Percentiles rank a stretch among this genome's conserved stretches.
These are phyloP conservation scores for Acidiella bohemica DNA, from an alignment of 495 filamentous ascomycete genomes.

Conservation along the genomic window DNA sequence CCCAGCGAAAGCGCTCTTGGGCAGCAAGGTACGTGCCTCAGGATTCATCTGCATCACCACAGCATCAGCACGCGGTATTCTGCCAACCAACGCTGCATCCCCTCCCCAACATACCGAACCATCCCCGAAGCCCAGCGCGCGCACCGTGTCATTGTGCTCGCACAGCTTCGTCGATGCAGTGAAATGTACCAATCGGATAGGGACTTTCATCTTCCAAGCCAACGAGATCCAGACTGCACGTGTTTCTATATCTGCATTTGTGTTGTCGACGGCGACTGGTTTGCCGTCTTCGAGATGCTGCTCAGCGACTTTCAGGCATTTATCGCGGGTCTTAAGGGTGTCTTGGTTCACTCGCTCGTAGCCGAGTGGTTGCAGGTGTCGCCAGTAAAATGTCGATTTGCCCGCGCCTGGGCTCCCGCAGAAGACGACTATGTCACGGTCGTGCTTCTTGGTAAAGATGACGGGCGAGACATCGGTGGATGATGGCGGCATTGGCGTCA, in stretches of 20 bases:
- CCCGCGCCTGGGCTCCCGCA: slow-evolving; percentile 80
- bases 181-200: slow-evolving; percentile 79
- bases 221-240: slow-evolving; percentile 62
- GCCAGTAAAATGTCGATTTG: slow-evolving; percentile 84
- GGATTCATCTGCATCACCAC: slow-evolving; percentile 54
- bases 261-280: slow-evolving; percentile 77
- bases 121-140: too few relatives aligned
- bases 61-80: neutral
- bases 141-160: slow-evolving; percentile 78
- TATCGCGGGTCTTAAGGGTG: slow-evolving; percentile 67
- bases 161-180: slow-evolving; percentile 58
- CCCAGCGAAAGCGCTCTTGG: slow-evolving; percentile 62
- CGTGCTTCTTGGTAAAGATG: slow-evolving; percentile 47
- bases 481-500: slow-evolving; percentile 23
- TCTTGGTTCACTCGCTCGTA: slow-evolving; percentile 89
- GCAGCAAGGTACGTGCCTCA: slow-evolving; percentile 60
- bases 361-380: slow-evolving; percentile 58
- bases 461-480: slow-evolving; percentile 23
- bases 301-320: slow-evolving; percentile 66
- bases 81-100: too few relatives aligned
- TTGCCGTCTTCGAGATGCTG: slow-evolving; percentile 48
- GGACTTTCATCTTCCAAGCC: slow-evolving; percentile 53
- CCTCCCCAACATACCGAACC: too few relatives aligned
- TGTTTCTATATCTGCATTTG: slow-evolving; percentile 68
- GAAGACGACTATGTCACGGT: slow-evolving; percentile 66